A percentile compares a stretch with the other conserved stretches of the same genome.
These are phyloP conservation scores for Geranium rotundifolium DNA, from an alignment of 345 rosid genomes.

Conservation along the genomic window DNA sequence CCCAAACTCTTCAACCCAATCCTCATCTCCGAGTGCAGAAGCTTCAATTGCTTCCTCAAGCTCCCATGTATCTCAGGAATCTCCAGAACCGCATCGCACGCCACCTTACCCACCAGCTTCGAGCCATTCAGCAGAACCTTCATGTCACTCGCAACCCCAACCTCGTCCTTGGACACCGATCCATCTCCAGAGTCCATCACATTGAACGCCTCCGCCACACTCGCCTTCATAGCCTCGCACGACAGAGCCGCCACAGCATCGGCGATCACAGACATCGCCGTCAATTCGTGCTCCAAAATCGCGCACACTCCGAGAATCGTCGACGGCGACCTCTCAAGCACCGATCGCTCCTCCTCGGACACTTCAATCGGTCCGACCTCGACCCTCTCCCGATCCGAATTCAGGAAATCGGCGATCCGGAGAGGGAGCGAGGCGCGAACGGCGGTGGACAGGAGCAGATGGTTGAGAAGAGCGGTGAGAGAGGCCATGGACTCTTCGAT, in stretches of 20 bases:
- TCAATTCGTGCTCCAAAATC: conserved; percentile 42
- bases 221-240: conserved; percentile 52
- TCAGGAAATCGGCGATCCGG: conserved; percentile 22
- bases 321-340: conserved; percentile 24
- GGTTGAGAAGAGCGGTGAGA: conserved; percentile 40
- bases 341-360: conserved; percentile 30
- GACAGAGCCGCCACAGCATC: conserved; percentile 66
- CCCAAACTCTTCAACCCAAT: conserved; percentile 36
- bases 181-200: conserved; percentile 62
- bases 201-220: conserved; percentile 32
- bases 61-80: conserved; percentile 48
- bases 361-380: conserved; percentile 20
- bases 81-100: conserved; percentile 28
- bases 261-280: conserved; percentile 34
- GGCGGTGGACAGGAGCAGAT: conserved; percentile 32
- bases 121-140: conserved; percentile 66
- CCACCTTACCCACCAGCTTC: conserved; percentile 35
- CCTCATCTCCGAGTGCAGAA: conserved; percentile 40
- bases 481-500: conserved; percentile 39
- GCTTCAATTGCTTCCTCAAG: conserved; percentile 46
- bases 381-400: conserved; percentile 8
- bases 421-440: conserved; percentile 31
- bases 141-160: conserved; percentile 59
- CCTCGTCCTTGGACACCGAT: conserved; percentile 48
- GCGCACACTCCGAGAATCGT: conserved; percentile 39